A percentile compares a stretch with the other conserved stretches of the same genome.
Evolutionary conservation across 768 basidiomycete genomes (phyloP).

Genomic region (Kwoniella bestiolae): DNA sequence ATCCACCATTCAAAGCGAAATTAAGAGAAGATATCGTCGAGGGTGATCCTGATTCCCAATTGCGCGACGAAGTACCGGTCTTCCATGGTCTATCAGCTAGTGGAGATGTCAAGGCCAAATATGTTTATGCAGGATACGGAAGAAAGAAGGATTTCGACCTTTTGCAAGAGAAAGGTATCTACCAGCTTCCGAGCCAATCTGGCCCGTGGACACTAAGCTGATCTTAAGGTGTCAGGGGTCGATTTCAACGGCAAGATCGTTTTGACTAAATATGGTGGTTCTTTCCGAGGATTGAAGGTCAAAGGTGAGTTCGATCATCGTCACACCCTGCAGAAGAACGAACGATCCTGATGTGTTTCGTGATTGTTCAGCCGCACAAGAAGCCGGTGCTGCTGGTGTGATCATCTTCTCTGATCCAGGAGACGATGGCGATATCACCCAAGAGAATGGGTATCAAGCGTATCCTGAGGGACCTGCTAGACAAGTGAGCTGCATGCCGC

Average conservation of each 20-base stretch:
- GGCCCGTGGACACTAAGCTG: not conserved
- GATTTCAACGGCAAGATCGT: slow-evolving; percentile 78
- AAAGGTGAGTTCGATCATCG: slow-evolving; percentile 20
- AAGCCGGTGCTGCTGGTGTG: slow-evolving; percentile 71
- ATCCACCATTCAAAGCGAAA: slow-evolving; percentile 68
- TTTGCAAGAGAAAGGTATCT: slow-evolving; percentile 64
- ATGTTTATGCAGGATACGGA: slow-evolving; percentile 80
- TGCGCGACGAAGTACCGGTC: slow-evolving; percentile 70
- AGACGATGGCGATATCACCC: slow-evolving; percentile 79
- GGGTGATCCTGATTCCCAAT: slow-evolving; percentile 73
- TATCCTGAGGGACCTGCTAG: slow-evolving; percentile 87
- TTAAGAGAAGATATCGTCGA: slow-evolving; percentile 75
- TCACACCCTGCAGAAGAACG: not conserved
- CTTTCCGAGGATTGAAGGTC: slow-evolving; percentile 86
- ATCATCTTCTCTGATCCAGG: slow-evolving; percentile 84
- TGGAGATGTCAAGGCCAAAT: slow-evolving; percentile 66
- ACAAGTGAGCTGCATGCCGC: slow-evolving; percentile 62
- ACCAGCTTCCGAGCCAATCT: not conserved
- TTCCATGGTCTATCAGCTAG: slow-evolving; percentile 84
- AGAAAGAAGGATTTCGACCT: slow-evolving; percentile 72
- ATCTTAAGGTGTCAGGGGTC: slow-evolving; percentile 61
- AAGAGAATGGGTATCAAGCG: slow-evolving; percentile 72
- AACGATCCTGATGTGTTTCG: not conserved
- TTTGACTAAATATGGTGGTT: slow-evolving; percentile 70
- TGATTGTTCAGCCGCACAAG: slow-evolving; percentile 66